phyloP scores from a whole-genome alignment of 73 alveolate species.

The Stentor roeselii region DNA sequence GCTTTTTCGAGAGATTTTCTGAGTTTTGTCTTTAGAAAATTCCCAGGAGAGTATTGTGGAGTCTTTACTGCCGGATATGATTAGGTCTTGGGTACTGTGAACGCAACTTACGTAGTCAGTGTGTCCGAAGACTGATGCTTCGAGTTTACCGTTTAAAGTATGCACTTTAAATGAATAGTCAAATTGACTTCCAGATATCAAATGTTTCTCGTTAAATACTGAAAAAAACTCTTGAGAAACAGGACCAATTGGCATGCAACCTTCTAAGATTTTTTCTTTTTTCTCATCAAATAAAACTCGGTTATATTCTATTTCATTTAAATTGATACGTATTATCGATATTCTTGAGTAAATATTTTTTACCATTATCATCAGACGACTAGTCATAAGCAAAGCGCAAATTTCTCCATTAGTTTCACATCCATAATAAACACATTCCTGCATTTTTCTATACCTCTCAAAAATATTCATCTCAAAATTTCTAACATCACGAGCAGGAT shows the following conservation, averaged over 20 bases:
- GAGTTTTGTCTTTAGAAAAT: neutral
- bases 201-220: neutral
- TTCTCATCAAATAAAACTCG: neutral
- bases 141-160: neutral
- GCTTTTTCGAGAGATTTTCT: neutral
- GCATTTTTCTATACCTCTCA: neutral
- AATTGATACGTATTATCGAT: neutral
- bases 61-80: slow-evolving; percentile 26
- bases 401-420: slow-evolving; percentile 9
- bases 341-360: neutral
- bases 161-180: neutral
- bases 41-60: neutral
- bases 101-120: neutral
- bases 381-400: slow-evolving; percentile 1
- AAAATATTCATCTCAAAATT: neutral
- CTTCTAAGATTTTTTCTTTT: neutral
- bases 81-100: neutral
- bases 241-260: neutral
- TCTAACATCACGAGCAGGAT: neutral
- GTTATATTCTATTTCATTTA: neutral
- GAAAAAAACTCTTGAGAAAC: neutral
- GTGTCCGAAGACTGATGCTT: neutral
- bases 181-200: neutral
- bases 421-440: neutral
- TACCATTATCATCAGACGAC: neutral